A percentile compares a stretch with the other conserved stretches of the same genome.
These are phyloP conservation scores for Cylindrotheca closterium DNA, from an alignment of 108 stramenopile species.

Conservation along the genomic window DNA sequence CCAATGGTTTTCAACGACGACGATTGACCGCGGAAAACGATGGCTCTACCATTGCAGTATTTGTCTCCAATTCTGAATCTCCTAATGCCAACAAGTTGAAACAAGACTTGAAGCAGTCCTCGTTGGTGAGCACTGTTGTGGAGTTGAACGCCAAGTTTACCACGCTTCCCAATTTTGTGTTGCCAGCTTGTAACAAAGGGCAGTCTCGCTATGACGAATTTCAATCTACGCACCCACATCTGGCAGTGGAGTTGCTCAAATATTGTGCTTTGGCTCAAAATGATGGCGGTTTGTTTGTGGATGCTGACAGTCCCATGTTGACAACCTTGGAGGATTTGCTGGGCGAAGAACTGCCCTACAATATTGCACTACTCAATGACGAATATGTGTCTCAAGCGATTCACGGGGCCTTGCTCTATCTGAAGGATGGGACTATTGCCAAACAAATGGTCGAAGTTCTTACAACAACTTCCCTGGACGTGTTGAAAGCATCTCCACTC, in stretches of 20 bases:
- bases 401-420: slow-evolving; percentile 27
- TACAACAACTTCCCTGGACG: slow-evolving; percentile 25
- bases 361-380: slow-evolving; percentile 33
- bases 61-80: slow-evolving; percentile 1
- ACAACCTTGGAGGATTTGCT: slow-evolving; percentile 25
- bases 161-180: slow-evolving; percentile 10
- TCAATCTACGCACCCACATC: slow-evolving; percentile 31
- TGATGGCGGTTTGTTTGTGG: slow-evolving; percentile 58
- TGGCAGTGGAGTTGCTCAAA: slow-evolving; percentile 75
- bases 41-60: neutral
- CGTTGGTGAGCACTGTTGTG: slow-evolving; percentile 5
- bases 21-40: neutral
- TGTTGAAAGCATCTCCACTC: slow-evolving; percentile 22
- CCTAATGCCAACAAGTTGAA: slow-evolving; percentile 16
- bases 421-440: slow-evolving; percentile 15
- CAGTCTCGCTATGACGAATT: neutral
- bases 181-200: neutral
- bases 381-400: slow-evolving; percentile 13
- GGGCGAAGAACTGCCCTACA: neutral
- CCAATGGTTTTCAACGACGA: no score
- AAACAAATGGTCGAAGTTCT: slow-evolving; percentile 34
- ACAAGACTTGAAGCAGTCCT: slow-evolving; percentile 11
- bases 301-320: slow-evolving; percentile 47
- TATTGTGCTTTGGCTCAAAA: slow-evolving; percentile 55
- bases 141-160: slow-evolving; percentile 11